phyloP scores from a whole-genome alignment of 768 basidiomycete species.

The Calocybe gangraenosa region DNA sequence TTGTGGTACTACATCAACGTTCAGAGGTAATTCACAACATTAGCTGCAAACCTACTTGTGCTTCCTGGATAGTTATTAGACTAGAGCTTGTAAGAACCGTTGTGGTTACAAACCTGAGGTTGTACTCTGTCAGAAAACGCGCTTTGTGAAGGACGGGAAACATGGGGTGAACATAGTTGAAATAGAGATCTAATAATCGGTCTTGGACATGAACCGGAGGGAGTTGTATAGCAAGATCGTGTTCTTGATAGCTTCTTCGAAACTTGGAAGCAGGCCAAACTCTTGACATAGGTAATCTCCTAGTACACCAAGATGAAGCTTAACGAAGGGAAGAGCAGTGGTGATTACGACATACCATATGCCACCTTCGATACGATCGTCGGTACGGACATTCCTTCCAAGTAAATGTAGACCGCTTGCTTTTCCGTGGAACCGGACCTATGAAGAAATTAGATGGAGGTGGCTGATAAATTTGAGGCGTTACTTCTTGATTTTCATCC shows the following conservation, averaged over 20 bases:
- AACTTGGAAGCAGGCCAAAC: constrained; percentile 64
- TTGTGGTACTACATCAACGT: constrained; percentile 1
- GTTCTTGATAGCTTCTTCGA: constrained; percentile 36
- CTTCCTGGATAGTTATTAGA: constrained; percentile 11
- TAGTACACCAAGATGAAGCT: constrained; percentile 22
- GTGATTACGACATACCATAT: constrained; percentile 45
- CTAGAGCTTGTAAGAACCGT: background rate
- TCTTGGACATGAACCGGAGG: constrained; percentile 65
- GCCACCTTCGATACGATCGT: constrained; percentile 65
- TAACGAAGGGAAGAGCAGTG: constrained; percentile 10
- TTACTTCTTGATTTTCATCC: constrained; percentile 72
- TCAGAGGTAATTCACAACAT: background rate
- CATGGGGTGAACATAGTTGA: constrained; percentile 78
- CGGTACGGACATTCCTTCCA: constrained; percentile 59
- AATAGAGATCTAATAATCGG: constrained; percentile 69
- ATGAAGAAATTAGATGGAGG: constrained; percentile 8
- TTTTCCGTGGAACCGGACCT: constrained; percentile 85
- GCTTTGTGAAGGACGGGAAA: constrained; percentile 78
- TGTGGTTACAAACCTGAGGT: constrained; percentile 36
- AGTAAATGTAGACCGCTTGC: constrained; percentile 74
- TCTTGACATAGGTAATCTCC: constrained; percentile 71
- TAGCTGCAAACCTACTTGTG: constrained; percentile 10
- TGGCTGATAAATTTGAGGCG: background rate
- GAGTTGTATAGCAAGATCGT: constrained; percentile 42
- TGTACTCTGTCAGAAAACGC: constrained; percentile 64